Percentiles rank a stretch among this genome's conserved stretches.
These are phyloP conservation scores for Populus alba DNA, from an alignment of 345 rosid species.

Conservation along the genomic window DNA sequence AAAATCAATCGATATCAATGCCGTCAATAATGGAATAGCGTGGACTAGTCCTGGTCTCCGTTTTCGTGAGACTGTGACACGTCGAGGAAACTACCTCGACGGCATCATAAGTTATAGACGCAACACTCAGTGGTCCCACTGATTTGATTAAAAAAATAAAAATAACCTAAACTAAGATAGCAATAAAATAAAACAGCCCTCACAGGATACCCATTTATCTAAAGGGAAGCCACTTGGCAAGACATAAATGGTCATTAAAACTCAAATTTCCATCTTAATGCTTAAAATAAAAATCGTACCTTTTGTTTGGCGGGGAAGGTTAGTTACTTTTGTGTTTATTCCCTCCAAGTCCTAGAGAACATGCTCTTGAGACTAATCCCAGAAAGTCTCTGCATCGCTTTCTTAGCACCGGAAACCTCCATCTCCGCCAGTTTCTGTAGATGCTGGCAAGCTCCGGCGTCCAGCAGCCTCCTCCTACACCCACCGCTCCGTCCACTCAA, in stretches of 20 bases:
- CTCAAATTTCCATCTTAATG: slow-evolving; percentile 13
- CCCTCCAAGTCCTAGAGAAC: slow-evolving; percentile 68
- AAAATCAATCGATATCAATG: no score
- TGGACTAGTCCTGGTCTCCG: no score
- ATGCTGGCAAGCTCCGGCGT: slow-evolving; percentile 57
- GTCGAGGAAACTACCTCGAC: background rate
- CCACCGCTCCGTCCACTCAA: slow-evolving; percentile 46
- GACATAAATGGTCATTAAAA: background rate
- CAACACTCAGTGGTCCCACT: background rate
- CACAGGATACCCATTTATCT: no score
- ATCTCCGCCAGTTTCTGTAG: slow-evolving; percentile 53
- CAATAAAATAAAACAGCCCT: no score
- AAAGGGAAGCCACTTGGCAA: background rate
- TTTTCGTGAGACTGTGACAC: no score
- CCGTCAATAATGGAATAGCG: no score
- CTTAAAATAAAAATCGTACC: slow-evolving; percentile 25
- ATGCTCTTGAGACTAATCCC: slow-evolving; percentile 58
- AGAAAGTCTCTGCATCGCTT: slow-evolving; percentile 57
- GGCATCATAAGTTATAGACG: background rate
- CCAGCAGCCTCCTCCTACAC: slow-evolving; percentile 49
- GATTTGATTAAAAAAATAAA: background rate
- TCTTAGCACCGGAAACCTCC: slow-evolving; percentile 67
- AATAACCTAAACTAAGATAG: background rate
- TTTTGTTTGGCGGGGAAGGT: slow-evolving; percentile 35
- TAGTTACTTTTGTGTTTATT: slow-evolving; percentile 34